Conservation (phyloP, 768 basidiomycete genomes). For the Leucogyrophana mollusca region DNA sequence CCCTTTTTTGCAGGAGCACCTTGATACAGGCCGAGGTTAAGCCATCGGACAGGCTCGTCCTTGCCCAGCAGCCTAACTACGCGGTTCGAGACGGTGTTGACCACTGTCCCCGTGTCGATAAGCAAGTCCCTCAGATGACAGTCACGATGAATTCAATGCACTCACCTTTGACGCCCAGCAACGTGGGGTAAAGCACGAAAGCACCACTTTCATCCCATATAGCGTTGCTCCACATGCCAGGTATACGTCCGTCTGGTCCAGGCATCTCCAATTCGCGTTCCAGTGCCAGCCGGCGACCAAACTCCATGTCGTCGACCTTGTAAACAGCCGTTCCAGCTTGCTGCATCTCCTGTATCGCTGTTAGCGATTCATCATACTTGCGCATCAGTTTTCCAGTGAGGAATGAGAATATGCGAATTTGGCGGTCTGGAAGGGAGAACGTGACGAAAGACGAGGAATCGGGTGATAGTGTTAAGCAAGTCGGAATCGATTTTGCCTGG, state of each 20-base stretch:
- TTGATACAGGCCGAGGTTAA: constrained; percentile 89
- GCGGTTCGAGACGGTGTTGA: constrained; percentile 93
- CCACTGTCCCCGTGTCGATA: constrained; percentile 69
- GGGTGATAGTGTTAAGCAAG: constrained; percentile 89
- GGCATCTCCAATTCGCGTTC: constrained; percentile 90
- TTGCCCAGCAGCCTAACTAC: constrained; percentile 88
- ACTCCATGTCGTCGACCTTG: constrained; percentile 98
- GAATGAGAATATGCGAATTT: constrained; percentile 93
- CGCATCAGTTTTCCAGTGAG: constrained; percentile 84
- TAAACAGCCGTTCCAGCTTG: constrained; percentile 93
- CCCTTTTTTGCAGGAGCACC: constrained; percentile 89
- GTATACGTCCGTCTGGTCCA: constrained; percentile 67
- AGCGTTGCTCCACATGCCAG: constrained; percentile 81
- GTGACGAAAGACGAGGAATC: constrained; percentile 88
- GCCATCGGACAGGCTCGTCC: constrained; percentile 89
- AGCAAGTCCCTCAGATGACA: neutral
- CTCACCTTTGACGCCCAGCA: constrained; percentile 93
- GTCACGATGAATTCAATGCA: neutral
- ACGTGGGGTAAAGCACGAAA: constrained; percentile 89
- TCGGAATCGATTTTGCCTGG: constrained; percentile 88
- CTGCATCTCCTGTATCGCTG: constrained; percentile 97
- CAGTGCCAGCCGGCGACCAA: constrained; percentile 90
- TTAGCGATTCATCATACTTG: constrained; percentile 92
- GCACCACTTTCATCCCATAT: constrained; percentile 99
- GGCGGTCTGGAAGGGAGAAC: constrained; percentile 90